These are phyloP conservation scores for Penicillium sp. DNA, from an alignment of 2,329 filamentous ascomycete species.

Conservation along the genomic window DNA sequence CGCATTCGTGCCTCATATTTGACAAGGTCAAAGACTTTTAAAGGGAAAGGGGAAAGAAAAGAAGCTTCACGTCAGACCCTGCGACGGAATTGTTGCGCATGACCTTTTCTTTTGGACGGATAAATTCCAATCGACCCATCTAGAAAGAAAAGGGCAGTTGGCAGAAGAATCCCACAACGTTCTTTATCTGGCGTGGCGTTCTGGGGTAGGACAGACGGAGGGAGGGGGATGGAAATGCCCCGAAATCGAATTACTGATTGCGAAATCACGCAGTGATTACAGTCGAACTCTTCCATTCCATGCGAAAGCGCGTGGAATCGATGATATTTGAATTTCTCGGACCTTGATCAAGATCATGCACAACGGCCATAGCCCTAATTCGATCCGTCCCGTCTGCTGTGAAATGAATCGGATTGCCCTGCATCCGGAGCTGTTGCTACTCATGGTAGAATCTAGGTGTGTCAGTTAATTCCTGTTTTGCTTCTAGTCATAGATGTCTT, in stretches of 20 bases:
- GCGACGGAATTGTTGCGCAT: too few relatives aligned
- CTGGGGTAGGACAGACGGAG: not conserved
- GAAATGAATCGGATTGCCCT: conserved; percentile 1
- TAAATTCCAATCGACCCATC: too few relatives aligned
- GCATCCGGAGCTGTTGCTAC: not conserved
- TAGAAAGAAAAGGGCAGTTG: not conserved
- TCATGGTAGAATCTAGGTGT: too few relatives aligned
- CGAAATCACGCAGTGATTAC: not conserved
- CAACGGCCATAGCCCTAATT: conserved; percentile 3
- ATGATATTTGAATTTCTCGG: not conserved
- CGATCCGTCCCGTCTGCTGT: not conserved
- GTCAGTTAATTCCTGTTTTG: too few relatives aligned
- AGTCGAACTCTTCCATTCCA: not conserved
- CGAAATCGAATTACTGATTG: not conserved
- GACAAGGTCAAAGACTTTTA: too few relatives aligned
- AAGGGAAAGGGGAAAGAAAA: too few relatives aligned
- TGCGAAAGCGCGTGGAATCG: too few relatives aligned
- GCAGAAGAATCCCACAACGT: not conserved
- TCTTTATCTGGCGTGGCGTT: not conserved
- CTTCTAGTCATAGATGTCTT: too few relatives aligned
- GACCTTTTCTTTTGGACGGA: too few relatives aligned
- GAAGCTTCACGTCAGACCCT: too few relatives aligned
- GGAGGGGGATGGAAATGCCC: not conserved
- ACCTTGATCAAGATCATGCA: not conserved
- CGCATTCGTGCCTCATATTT: too few relatives aligned